Evolutionary conservation across 768 basidiomycete genomes (phyloP), one percentile per base, ranked within the genome.

Genomic region (Lyophyllum decastes): DNA sequence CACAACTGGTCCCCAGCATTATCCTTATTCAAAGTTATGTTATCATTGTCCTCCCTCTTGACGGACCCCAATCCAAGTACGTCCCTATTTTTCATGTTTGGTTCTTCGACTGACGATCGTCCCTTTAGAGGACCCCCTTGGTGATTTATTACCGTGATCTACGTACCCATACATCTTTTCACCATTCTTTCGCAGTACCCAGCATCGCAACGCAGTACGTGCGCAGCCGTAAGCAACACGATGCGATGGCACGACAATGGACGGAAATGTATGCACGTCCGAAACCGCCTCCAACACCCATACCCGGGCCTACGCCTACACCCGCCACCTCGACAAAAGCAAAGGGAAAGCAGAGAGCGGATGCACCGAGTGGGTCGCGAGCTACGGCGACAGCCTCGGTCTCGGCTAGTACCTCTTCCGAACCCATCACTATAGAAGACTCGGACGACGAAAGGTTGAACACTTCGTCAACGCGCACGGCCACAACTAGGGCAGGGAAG

Each of bases 1-100:
- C 82, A 86, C 66, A 90, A 92, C 66, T 98, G 95, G 95, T 95
- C 92, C 1, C 95, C 95, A 7, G 95, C 95, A 2, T 73, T 98
- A 21, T 95, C 94, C 2, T 78, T 98, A 48, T 95, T 92, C 80
- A 97, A 98, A 77, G 91, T 96, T 66, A 88, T 98, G 73, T 84
- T 98, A 19, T 95, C 94, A 25, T 82, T 98, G 4, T 95, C 94
- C 0, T 95, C 94, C 0, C 83, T 98, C 11, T 78, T 98, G 49
- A 95, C 94, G 11, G 95, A 97, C 64, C 95, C 95, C 0, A 98
- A 98, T 75, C 95, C 95, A 1, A 82, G 93, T 94, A 69, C 59
- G 91, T 79, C 47, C 38, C 27, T 38, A 24, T 26, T 26, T 53
- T 52, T 21, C n/a, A 27, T 7, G n/a, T 21, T 22, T 4, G 21